Evolutionary conservation across 139 green algal genomes (phyloP).

Genomic region (Picochlorum sp.): DNA sequence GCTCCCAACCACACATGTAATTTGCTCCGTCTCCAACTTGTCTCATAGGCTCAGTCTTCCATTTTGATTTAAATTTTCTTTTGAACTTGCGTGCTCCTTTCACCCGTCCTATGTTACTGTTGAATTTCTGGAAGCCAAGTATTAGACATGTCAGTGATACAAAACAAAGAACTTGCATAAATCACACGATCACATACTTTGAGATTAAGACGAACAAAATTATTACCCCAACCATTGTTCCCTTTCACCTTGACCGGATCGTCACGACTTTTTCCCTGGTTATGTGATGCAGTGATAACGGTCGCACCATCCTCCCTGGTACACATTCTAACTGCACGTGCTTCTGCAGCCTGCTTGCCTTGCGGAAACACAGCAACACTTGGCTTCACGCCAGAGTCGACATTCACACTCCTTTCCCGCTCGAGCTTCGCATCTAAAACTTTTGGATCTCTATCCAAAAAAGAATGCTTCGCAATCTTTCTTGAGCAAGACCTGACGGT

Average conservation of each 20-base stretch:
- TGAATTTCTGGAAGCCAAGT: background rate
- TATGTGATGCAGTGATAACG: background rate
- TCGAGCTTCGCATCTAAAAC: too few species aligned
- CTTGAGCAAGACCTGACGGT: too few species aligned
- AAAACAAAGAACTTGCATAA: background rate
- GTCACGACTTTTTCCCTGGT: background rate
- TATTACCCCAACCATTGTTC: conserved; percentile 26
- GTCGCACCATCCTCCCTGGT: conserved; percentile 11
- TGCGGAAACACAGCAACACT: too few species aligned
- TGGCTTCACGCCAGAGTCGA: too few species aligned
- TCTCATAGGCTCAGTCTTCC: conserved; percentile 5
- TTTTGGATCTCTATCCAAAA: too few species aligned
- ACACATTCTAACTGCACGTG: background rate
- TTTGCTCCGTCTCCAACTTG: conserved; percentile 43
- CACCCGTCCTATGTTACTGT: background rate
- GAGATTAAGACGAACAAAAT: conserved; percentile 46
- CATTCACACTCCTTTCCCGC: too few species aligned
- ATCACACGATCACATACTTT: conserved; percentile 24
- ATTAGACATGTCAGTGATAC: background rate
- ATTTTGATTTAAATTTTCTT: conserved; percentile 3
- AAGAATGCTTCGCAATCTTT: too few species aligned
- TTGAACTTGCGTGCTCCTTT: background rate
- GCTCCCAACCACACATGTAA: conserved; percentile 40
- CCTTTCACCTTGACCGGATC: background rate
- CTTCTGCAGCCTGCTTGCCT: background rate